Percentiles rank a stretch among this genome's conserved stretches.
Evolutionary conservation across 2,329 filamentous ascomycete species (phyloP).

Genomic region (Calonectria pauciramosa): DNA sequence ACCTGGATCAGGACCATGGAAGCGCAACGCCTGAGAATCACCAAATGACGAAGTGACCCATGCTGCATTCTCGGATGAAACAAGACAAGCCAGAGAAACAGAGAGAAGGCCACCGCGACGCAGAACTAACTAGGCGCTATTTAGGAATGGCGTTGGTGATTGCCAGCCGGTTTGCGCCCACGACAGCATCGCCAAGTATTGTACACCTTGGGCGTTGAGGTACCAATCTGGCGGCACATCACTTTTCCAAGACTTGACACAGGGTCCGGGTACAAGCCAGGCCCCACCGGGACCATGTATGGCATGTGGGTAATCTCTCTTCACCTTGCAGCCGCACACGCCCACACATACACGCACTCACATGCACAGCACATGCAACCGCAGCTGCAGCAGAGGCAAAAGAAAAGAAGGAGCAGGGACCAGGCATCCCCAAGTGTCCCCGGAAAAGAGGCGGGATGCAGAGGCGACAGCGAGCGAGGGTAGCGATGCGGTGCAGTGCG

Average conservation of each 20-base stretch:
- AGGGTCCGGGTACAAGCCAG: background rate
- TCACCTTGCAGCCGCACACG: slow-evolving; percentile 16
- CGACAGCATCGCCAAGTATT: slow-evolving; percentile 9
- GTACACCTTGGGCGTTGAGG: slow-evolving; percentile 9
- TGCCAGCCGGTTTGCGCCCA: background rate
- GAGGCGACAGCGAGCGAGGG: slow-evolving; percentile 16
- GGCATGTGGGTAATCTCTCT: slow-evolving; percentile 26
- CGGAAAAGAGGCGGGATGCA: slow-evolving; percentile 10
- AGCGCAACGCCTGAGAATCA: slow-evolving; percentile 16
- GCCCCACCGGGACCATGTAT: background rate
- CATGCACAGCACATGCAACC: slow-evolving; percentile 31
- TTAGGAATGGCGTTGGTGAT: slow-evolving; percentile 19
- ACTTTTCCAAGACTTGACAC: slow-evolving; percentile 15
- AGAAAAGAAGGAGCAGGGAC: slow-evolving; percentile 6
- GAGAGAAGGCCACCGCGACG: slow-evolving; percentile 19
- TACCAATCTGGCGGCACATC: slow-evolving; percentile 6
- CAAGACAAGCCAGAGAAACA: slow-evolving; percentile 30
- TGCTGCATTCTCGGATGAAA: slow-evolving; percentile 15
- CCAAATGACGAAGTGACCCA: slow-evolving; percentile 16
- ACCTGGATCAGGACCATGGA: slow-evolving; percentile 15
- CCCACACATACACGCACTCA: slow-evolving; percentile 15
- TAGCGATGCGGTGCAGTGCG: slow-evolving; percentile 6
- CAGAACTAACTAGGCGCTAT: background rate
- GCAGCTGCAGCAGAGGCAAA: slow-evolving; percentile 20
- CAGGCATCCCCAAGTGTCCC: slow-evolving; percentile 18